These are phyloP conservation scores for Diaporthe eres DNA, from an alignment of 2,329 filamentous ascomycete species.

Conservation along the genomic window DNA sequence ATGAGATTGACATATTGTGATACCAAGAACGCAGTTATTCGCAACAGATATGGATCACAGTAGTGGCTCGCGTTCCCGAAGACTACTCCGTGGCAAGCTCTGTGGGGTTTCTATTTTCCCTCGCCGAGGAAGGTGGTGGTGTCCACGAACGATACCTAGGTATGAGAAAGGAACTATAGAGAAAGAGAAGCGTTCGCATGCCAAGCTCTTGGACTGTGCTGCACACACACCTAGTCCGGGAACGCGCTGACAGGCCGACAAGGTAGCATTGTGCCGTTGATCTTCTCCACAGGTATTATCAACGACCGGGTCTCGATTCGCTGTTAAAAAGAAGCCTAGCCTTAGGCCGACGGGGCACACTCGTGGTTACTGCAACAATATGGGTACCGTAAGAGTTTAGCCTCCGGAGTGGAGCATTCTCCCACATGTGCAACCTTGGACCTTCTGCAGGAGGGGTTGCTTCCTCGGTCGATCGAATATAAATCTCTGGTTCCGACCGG, in stretches of 20 bases:
- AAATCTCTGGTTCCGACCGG: not conserved
- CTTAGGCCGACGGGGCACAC: not conserved
- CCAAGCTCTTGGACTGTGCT: constrained; percentile 8
- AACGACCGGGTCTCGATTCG: constrained; percentile 21
- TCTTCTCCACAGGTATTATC: constrained; percentile 27
- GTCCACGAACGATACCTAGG: not conserved
- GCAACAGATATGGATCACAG: not conserved
- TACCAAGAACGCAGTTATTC: no score
- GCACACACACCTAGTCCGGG: not conserved
- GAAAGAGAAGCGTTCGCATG: not conserved
- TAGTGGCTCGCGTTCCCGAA: no score
- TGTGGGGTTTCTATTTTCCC: not conserved
- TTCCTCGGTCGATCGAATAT: not conserved
- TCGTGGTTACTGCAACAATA: not conserved
- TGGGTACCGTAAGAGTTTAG: constrained; percentile 4
- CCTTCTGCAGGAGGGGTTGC: not conserved
- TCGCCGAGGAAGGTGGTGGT: not conserved
- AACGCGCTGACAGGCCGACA: constrained; percentile 20
- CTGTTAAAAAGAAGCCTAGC: constrained; percentile 23
- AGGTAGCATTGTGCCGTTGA: not conserved
- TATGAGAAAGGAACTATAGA: not conserved
- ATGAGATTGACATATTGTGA: no score
- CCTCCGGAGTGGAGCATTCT: constrained; percentile 7
- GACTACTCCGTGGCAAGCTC: not conserved
- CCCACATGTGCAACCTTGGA: no score